Evolutionary conservation across 1,284 basidiomycete species (phyloP), one percentile per base, ranked within the genome.

Genomic region (Leccinum fallax): DNA sequence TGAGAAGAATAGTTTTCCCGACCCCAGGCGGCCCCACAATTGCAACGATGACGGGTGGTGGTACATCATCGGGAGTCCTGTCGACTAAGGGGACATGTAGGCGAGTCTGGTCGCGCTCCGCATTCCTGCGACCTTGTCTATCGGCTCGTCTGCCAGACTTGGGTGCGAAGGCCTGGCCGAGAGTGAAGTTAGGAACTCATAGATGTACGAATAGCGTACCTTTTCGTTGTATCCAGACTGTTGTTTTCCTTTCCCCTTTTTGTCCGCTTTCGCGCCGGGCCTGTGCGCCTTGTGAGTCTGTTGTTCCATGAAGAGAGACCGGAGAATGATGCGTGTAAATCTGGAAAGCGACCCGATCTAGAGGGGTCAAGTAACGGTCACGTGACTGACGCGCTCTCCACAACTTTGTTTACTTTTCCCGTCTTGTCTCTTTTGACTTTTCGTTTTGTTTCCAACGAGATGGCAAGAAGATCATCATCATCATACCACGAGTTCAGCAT

Each of bases 21-120:
- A 95, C 97, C 19, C 97, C 97, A 7, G 96, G 92, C 15, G 97
- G 97, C 0, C 97, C 97, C 55, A 98, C 96, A 57, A 99, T 86
- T n/a, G 96, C 97, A 49, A 99, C 88, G 62, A 99, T 88, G 68
- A 98, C 88, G 2, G 97, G 97, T 13, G 97, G 97, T 2, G 97
- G 94, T 57, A 90, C 85, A 65, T 95, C 92, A 59, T 94, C 92
- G 3, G 96, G 95, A 9, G 95, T 98, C 61, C 97, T 86, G 74
- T 98, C 92, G 56, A 98, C 93, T 36, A 98, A 85, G 5, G 97
- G 97, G 2, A 99, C 97, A 78, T 99, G 97, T 2, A 98, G 84
- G 43, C 95, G 85, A 11, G 94, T 94, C 77, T 99, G 97, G 73
- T 98, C 94, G 62, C 90, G 87, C 73, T 99, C 97, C 34, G 90